phyloP scores from a whole-genome alignment of 2,329 filamentous ascomycete species.

The Aspergillus sp. region DNA sequence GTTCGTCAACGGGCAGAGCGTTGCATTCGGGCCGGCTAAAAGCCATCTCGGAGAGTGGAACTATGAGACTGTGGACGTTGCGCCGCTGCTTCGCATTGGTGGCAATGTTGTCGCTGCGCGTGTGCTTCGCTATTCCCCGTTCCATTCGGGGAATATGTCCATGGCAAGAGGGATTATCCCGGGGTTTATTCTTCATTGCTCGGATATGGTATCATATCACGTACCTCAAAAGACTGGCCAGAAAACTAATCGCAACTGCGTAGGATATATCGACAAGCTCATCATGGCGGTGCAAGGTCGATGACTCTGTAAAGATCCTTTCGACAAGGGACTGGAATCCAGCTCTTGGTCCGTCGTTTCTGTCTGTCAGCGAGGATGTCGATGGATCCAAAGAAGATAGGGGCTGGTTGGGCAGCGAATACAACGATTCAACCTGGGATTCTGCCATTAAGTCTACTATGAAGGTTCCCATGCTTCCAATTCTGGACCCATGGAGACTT shows the following conservation, averaged over 20 bases:
- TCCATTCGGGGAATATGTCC: background rate
- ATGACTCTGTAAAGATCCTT: background rate
- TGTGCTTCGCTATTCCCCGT: conserved; percentile 6
- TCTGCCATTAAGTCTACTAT: background rate
- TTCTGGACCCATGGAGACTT: conserved; percentile 4
- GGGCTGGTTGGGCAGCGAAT: background rate
- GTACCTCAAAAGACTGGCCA: too few relatives aligned
- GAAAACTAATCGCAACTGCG: too few relatives aligned
- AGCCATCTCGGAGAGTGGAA: conserved; percentile 4
- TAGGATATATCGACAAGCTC: background rate
- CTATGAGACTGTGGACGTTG: conserved; percentile 11
- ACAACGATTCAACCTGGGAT: conserved; percentile 3
- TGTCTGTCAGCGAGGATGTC: conserved; percentile 3
- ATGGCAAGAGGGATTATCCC: conserved; percentile 3
- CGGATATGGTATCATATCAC: too few relatives aligned
- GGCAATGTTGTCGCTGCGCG: conserved; percentile 4
- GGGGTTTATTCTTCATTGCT: conserved; percentile 2
- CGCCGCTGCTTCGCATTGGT: background rate
- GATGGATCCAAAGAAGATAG: background rate
- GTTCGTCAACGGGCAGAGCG: conserved; percentile 7
- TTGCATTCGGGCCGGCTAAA: conserved; percentile 9
- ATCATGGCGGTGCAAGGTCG: background rate
- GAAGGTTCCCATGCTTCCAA: conserved; percentile 6
- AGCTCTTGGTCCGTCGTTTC: conserved; percentile 7
- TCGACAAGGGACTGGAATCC: conserved; percentile 3